Percentiles rank a stretch among this genome's conserved stretches.
Evolutionary conservation across 148 eudicot genomes (phyloP).

Genomic region (Camellia sinensis): DNA sequence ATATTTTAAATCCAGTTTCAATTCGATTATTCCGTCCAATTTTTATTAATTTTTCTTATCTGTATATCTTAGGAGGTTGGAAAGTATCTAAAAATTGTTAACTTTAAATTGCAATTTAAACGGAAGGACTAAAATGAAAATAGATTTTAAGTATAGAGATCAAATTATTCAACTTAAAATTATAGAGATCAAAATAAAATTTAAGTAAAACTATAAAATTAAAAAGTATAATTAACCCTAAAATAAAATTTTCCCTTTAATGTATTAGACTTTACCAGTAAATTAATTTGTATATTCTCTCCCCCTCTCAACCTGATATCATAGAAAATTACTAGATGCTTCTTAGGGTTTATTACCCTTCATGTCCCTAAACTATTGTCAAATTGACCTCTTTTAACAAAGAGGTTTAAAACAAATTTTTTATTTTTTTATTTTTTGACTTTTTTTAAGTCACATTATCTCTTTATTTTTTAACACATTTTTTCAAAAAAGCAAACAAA

Average conservation of each 20-base stretch:
- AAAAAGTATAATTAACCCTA: not conserved
- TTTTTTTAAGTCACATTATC: too few species aligned
- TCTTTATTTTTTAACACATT: too few species aligned
- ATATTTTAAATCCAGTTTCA: too few species aligned
- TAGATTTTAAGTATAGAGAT: not conserved
- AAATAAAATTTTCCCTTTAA: too few species aligned
- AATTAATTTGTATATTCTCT: not conserved
- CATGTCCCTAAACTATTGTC: not conserved
- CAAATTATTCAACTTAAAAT: too few species aligned
- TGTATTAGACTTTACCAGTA: not conserved
- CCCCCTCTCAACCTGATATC: not conserved
- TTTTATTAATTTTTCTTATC: too few species aligned
- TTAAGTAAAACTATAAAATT: too few species aligned
- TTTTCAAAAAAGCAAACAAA: too few species aligned
- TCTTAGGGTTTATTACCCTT: not conserved
- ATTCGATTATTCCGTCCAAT: too few species aligned
- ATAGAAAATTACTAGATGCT: not conserved
- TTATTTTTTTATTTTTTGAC: too few species aligned
- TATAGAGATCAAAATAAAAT: too few species aligned
- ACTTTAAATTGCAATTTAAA: too few species aligned
- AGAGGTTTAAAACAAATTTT: not conserved
- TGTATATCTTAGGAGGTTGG: not conserved
- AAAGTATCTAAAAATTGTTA: not conserved
- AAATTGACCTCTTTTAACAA: not conserved
- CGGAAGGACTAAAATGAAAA: not conserved